A percentile compares a stretch with the other conserved stretches of the same genome.
Evolutionary conservation across 495 filamentous ascomycete species (phyloP).

Genomic region (Podospora pseudopauciseta): DNA sequence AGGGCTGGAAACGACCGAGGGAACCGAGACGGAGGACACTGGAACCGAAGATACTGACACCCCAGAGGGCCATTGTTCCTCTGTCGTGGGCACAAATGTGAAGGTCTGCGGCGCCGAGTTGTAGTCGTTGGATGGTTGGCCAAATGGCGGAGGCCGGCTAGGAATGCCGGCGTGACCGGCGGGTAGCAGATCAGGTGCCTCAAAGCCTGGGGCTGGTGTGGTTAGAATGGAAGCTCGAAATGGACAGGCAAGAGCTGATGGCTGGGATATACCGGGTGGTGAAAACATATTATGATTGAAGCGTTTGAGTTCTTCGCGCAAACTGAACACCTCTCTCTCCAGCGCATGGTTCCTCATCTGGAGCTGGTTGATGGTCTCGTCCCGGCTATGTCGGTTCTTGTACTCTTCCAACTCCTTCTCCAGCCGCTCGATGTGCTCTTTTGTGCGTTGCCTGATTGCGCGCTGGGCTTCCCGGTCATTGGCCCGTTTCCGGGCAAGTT

Average conservation of each 20-base stretch:
- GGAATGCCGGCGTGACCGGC: slow-evolving; percentile 8
- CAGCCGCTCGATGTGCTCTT: slow-evolving; percentile 72
- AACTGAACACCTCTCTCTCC: slow-evolving; percentile 34
- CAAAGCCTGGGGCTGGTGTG: slow-evolving; percentile 17
- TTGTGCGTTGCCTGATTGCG: slow-evolving; percentile 78
- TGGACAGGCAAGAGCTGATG: slow-evolving; percentile 7
- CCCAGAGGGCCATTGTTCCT: slow-evolving; percentile 35
- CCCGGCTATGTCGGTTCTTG: slow-evolving; percentile 31
- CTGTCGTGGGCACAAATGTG: slow-evolving; percentile 34
- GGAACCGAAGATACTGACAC: background rate
- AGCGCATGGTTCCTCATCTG: slow-evolving; percentile 38
- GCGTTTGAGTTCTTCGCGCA: slow-evolving; percentile 30
- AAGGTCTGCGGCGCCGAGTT: slow-evolving; percentile 19
- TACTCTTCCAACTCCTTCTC: slow-evolving; percentile 66
- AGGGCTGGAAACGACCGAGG: slow-evolving; percentile 43
- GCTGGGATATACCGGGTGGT: slow-evolving; percentile 25
- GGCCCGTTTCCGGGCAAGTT: slow-evolving; percentile 74
- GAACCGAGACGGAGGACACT: slow-evolving; percentile 20
- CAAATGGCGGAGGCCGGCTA: slow-evolving; percentile 18
- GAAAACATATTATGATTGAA: slow-evolving; percentile 13
- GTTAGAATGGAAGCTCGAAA: slow-evolving; percentile 18
- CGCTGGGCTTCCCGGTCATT: slow-evolving; percentile 88
- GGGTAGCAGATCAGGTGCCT: slow-evolving; percentile 17
- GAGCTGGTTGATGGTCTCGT: slow-evolving; percentile 36
- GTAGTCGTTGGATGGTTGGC: slow-evolving; percentile 20